Base-by-base conservation (phyloP, 371 early-diverging fungal species). In the Syncephalastrum sp. region DNA sequence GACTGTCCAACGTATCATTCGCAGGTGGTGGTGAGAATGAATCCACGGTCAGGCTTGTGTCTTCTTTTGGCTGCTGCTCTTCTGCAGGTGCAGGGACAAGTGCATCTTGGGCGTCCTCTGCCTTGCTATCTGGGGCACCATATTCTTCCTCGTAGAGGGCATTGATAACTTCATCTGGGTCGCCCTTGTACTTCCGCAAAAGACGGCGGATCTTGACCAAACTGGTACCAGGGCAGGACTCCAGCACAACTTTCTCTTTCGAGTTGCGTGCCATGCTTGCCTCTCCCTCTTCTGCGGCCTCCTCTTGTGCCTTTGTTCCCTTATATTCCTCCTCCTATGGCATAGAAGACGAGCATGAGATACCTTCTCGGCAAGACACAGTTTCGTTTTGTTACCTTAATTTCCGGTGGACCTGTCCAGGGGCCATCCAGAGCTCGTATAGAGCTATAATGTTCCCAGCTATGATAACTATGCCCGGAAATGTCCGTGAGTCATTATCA, bases 381-480 rank as follows among this genome's bases (percentile, higher is more conserved):
- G 45, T 42, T 42, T 5, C 12, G 7, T 6, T 52, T 48, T 27
- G 4, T 5, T 19, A 63, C 65, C 41, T 77, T 78, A 15, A 87
- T 84, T 16, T 83, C 72, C 3, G 90, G 90, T 16, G 75, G 74
- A 4, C 89, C 91, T 5, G 68, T 69, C 38, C 72, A 69, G 3
- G 89, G 90, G 0, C 89, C 88, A 47, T 76, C 77, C 16, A 80
- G 64, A 43, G 86, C 87, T 16, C 91, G 70, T 13, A 92, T 81
- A 0, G 92, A 91, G 16, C 85, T 84, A 56, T 94, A 94, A 65
- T 93, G 94, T 59, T 93, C 93, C 86, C 91, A 92, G 43, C 83
- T 83, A 61, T 92, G 91, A 65, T 91, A 87, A 0, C 86, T 84
- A 59, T 33, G 5, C 33, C 14, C 29, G 23, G 16, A 21, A 38